Conservation (phyloP, 2,329 filamentous ascomycete genomes). For the Fusarium devonianum region DNA sequence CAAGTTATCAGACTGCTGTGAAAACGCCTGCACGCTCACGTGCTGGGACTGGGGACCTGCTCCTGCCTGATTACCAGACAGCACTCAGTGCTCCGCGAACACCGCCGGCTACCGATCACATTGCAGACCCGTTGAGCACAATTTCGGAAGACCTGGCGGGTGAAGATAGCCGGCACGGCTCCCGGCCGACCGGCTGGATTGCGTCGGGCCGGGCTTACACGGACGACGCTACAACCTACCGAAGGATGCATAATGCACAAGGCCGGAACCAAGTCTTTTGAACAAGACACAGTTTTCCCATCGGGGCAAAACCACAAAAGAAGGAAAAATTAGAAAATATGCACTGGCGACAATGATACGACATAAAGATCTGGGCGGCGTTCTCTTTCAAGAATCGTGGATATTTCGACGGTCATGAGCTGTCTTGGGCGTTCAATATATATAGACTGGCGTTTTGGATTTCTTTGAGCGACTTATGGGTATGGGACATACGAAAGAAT, state of each 20-base stretch:
- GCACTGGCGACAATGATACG: slow-evolving; percentile 22
- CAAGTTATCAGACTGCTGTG: slow-evolving; percentile 79
- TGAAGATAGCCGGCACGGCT: slow-evolving; percentile 38
- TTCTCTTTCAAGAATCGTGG: slow-evolving; percentile 17
- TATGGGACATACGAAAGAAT: slow-evolving; percentile 13
- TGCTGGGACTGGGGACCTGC: slow-evolving; percentile 55
- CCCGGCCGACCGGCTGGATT: slow-evolving; percentile 37
- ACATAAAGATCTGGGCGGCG: slow-evolving; percentile 24
- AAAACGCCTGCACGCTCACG: slow-evolving; percentile 66
- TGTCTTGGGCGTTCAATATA: slow-evolving; percentile 16
- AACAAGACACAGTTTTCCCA: slow-evolving; percentile 5
- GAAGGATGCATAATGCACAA: slow-evolving; percentile 32
- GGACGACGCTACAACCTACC: slow-evolving; percentile 34
- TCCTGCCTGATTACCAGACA: slow-evolving; percentile 72
- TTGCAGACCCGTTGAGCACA: slow-evolving; percentile 42
- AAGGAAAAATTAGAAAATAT: slow-evolving; percentile 6
- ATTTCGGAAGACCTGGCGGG: slow-evolving; percentile 45
- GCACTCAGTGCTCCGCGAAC: slow-evolving; percentile 63
- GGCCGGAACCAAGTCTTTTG: slow-evolving; percentile 33
- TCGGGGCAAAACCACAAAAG: slow-evolving; percentile 1
- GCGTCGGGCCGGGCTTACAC: slow-evolving; percentile 35
- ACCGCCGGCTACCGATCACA: slow-evolving; percentile 49
- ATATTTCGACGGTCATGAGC: slow-evolving; percentile 5
- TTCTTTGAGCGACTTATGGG: slow-evolving; percentile 9
- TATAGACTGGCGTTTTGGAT: slow-evolving; percentile 36